Evolutionary conservation across 2,329 filamentous ascomycete species (phyloP).

Genomic region (Cercospora sp.): DNA sequence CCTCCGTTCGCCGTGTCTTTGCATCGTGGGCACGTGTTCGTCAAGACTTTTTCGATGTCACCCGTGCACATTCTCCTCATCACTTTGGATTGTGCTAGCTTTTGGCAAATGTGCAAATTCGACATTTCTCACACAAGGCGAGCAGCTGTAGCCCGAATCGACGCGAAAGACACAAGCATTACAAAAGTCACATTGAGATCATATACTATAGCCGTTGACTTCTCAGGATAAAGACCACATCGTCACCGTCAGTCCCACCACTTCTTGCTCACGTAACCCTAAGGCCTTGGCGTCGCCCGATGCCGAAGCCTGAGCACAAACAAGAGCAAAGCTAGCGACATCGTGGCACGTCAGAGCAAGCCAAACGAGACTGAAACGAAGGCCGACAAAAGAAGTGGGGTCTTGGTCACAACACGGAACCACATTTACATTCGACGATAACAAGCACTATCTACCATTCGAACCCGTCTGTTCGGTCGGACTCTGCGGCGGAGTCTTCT

Average conservation of each 20-base stretch:
- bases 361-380: neutral
- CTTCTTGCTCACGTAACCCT: conserved; percentile 3
- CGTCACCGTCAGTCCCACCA: conserved; percentile 1
- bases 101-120: neutral
- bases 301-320: neutral
- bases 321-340: neutral
- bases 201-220: neutral
- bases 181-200: neutral
- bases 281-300: neutral
- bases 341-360: neutral
- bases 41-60: too few species aligned
- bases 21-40: too few species aligned
- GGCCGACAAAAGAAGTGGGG: neutral
- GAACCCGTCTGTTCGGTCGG: conserved; percentile 26
- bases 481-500: conserved; percentile 29
- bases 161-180: neutral
- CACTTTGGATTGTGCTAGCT: neutral
- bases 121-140: neutral
- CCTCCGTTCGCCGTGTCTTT: neutral
- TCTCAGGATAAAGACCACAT: neutral
- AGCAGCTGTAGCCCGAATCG: neutral
- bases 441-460: conserved; percentile 33
- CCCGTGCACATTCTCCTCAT: too few species aligned
- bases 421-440: conserved; percentile 24
- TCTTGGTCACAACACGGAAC: conserved; percentile 11